phyloP scores from a whole-genome alignment of 306 rosid genomes.

The Rubus parviflorus region DNA sequence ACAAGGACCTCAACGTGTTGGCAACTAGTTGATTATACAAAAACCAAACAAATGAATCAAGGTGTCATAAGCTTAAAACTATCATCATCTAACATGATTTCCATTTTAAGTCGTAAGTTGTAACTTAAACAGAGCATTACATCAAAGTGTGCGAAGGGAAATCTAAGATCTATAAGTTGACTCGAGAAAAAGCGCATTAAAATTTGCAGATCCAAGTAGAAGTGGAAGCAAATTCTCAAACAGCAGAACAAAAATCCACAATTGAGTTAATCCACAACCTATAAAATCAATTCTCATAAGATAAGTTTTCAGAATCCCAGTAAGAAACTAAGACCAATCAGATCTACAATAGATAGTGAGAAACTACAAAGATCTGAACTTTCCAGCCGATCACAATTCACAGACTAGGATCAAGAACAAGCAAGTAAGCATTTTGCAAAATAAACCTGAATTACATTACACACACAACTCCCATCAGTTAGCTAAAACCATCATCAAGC shows the following conservation, averaged over 20 bases:
- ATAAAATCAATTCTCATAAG: neutral
- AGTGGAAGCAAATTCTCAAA: slow-evolving; percentile 17
- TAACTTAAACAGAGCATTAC: slow-evolving; percentile 4
- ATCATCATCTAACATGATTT: neutral
- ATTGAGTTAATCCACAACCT: slow-evolving; percentile 4
- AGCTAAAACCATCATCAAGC: neutral
- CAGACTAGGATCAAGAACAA: neutral
- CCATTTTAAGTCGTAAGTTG: neutral
- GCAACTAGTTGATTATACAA: neutral
- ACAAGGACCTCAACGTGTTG: neutral
- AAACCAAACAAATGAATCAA: neutral
- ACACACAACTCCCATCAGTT: slow-evolving; percentile 6
- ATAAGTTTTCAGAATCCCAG: too few relatives aligned
- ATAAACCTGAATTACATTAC: neutral
- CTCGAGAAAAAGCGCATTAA: neutral
- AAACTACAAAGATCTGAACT: slow-evolving; percentile 38
- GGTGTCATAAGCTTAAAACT: neutral
- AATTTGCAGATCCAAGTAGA: slow-evolving; percentile 37
- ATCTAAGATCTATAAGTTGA: slow-evolving; percentile 8
- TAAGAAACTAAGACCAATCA: slow-evolving; percentile 17
- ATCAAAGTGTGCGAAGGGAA: neutral
- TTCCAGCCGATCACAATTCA: slow-evolving; percentile 8
- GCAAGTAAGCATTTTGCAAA: neutral
- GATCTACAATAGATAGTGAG: slow-evolving; percentile 34
- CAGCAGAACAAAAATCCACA: neutral